Percentiles rank a stretch among this genome's conserved stretches.
phyloP scores from a whole-genome alignment of 176 grass and related monocot species.

The Bothriochloa decipiens region DNA sequence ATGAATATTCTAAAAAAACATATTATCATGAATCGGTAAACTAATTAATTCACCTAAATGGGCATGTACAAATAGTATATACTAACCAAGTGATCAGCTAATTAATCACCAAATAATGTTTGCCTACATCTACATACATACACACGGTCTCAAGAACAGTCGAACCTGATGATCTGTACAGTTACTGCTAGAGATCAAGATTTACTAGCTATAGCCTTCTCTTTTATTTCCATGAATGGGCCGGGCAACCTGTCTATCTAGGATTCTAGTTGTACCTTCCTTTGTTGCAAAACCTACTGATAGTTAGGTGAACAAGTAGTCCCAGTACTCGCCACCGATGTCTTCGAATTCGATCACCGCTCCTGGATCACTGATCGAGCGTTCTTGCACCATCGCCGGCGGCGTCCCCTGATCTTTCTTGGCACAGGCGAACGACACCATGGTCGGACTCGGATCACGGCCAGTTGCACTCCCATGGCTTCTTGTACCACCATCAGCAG shows the following conservation, averaged over 20 bases:
- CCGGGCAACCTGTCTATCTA: background rate
- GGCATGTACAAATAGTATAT: background rate
- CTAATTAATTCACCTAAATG: background rate
- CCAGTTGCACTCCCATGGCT: background rate
- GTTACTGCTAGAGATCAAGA: background rate
- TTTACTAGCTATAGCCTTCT: background rate
- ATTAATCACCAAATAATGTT: background rate
- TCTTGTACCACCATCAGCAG: background rate
- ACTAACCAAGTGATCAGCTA: background rate
- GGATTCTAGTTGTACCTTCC: background rate
- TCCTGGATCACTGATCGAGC: slow-evolving; percentile 13
- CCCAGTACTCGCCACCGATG: slow-evolving; percentile 58
- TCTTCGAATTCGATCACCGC: slow-evolving; percentile 53
- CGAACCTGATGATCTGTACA: background rate
- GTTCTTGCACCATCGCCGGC: background rate
- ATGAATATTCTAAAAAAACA: background rate
- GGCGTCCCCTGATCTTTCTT: slow-evolving; percentile 1
- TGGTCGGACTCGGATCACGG: slow-evolving; percentile 12
- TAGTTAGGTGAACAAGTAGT: slow-evolving; percentile 48
- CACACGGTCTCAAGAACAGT: background rate
- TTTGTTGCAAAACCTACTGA: background rate
- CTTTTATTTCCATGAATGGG: background rate
- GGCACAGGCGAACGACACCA: slow-evolving; percentile 35
- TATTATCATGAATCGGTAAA: background rate
- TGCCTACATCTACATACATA: background rate